A percentile compares a stretch with the other conserved stretches of the same genome.
Conservation (phyloP, 2,329 filamentous ascomycete genomes). For the Pyrenophora teres region DNA sequence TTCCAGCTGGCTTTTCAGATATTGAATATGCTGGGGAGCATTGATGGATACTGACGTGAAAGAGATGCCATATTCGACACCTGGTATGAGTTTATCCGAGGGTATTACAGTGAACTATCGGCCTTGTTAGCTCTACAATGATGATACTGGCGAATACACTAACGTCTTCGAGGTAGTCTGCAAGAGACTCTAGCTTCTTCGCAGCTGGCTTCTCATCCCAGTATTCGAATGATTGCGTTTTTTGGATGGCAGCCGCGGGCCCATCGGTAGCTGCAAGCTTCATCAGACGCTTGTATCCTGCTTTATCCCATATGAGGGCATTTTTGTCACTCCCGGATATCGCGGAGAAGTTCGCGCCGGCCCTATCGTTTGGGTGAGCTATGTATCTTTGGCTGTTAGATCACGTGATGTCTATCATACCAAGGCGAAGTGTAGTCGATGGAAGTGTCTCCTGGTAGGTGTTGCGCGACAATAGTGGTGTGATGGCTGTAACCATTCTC, state of each 20-base stretch:
- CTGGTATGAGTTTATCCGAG: slow-evolving; percentile 14
- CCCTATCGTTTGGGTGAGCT: slow-evolving; percentile 7
- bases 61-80: slow-evolving; percentile 21
- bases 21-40: slow-evolving; percentile 22
- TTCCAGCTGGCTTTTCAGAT: slow-evolving; percentile 13
- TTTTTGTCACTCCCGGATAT: slow-evolving; percentile 25
- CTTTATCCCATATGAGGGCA: slow-evolving; percentile 23
- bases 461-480: slow-evolving; percentile 20
- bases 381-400: not conserved
- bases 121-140: not conserved
- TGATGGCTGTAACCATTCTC: slow-evolving; percentile 18
- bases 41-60: slow-evolving; percentile 26
- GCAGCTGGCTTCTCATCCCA: slow-evolving; percentile 21
- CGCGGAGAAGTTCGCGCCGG: slow-evolving; percentile 25
- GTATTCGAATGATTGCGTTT: slow-evolving; percentile 21
- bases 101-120: slow-evolving; percentile 17
- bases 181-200: slow-evolving; percentile 20
- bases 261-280: slow-evolving; percentile 20
- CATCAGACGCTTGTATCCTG: slow-evolving; percentile 22
- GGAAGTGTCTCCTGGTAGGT: slow-evolving; percentile 26
- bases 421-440: slow-evolving; percentile 28
- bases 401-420: not conserved
- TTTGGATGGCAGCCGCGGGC: slow-evolving; percentile 15
- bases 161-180: slow-evolving; percentile 22
- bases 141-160: not conserved